Conservation (phyloP, 208 protist genomes). For the Novymonas esmeraldas region DNA sequence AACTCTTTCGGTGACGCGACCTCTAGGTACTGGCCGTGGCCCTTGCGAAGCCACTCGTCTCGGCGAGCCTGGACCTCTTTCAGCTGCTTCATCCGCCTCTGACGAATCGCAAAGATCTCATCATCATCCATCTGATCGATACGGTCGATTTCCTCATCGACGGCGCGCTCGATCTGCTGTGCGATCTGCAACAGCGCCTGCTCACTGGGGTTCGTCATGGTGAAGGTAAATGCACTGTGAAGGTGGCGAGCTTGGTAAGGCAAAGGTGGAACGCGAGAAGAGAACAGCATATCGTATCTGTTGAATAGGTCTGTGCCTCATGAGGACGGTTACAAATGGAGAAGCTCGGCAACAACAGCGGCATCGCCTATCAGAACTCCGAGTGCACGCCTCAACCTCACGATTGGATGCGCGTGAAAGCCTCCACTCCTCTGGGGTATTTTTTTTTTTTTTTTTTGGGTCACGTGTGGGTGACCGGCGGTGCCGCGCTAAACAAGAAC, state of each 20-base stretch:
- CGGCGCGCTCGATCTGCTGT: conserved; percentile 80
- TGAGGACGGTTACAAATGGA: neutral
- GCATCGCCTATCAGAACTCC: too few species aligned
- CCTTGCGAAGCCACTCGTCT: conserved; percentile 81
- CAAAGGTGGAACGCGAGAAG: conserved; percentile 3
- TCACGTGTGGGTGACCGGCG: too few species aligned
- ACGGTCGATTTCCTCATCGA: conserved; percentile 85
- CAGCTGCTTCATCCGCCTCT: conserved; percentile 71
- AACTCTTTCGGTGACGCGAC: conserved; percentile 82
- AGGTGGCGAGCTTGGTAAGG: neutral
- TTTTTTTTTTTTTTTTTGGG: too few species aligned
- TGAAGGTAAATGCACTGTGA: neutral
- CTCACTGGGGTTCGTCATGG: conserved; percentile 43
- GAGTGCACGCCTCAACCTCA: too few species aligned
- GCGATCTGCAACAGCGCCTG: conserved; percentile 78
- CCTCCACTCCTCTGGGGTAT: too few species aligned
- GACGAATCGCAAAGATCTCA: conserved; percentile 74
- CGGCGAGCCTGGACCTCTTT: conserved; percentile 76
- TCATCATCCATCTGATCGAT: conserved; percentile 93
- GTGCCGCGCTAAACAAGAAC: neutral
- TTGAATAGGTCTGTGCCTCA: neutral
- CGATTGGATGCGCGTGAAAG: too few species aligned
- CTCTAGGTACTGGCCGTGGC: conserved; percentile 86
- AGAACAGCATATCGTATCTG: neutral
- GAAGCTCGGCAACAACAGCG: too few species aligned